Conservation (phyloP, 306 rosid species). For the Vigna unguiculata region DNA sequence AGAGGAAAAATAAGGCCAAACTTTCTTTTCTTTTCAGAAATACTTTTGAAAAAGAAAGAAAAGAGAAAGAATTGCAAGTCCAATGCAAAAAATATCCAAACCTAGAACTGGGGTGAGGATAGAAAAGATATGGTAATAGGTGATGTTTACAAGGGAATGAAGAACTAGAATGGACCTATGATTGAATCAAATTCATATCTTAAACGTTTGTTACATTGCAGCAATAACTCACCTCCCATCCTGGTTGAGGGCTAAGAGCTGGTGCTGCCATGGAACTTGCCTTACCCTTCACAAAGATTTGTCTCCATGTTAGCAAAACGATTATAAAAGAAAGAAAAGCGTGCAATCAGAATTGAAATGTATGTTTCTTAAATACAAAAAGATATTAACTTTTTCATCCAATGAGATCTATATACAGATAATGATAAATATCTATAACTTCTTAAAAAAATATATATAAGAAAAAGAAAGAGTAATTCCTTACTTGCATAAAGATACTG, state of each 20-base stretch:
- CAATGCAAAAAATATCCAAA: neutral
- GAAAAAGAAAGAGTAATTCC: constrained; percentile 31
- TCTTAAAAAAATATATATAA: neutral
- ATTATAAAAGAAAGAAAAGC: constrained; percentile 6
- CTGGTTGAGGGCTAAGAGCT: constrained; percentile 88
- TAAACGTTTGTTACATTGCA: neutral
- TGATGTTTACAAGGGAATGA: neutral
- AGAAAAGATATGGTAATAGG: neutral
- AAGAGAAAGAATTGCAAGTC: constrained; percentile 15
- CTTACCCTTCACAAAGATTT: constrained; percentile 68
- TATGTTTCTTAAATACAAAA: neutral
- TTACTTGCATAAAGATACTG: constrained; percentile 88
- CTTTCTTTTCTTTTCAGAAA: neutral
- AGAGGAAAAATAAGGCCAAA: neutral
- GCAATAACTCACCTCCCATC: constrained; percentile 83
- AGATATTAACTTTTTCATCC: neutral
- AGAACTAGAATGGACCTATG: neutral
- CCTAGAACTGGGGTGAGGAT: neutral
- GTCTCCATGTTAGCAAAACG: constrained; percentile 35
- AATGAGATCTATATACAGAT: neutral
- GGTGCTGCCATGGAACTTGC: constrained; percentile 97
- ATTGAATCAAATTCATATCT: constrained; percentile 1
- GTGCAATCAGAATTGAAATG: neutral
- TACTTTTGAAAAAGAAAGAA: neutral
- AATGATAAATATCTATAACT: neutral